Evolutionary conservation across 371 early-diverging fungal species (phyloP).

Genomic region (Rhizopus delemar): DNA sequence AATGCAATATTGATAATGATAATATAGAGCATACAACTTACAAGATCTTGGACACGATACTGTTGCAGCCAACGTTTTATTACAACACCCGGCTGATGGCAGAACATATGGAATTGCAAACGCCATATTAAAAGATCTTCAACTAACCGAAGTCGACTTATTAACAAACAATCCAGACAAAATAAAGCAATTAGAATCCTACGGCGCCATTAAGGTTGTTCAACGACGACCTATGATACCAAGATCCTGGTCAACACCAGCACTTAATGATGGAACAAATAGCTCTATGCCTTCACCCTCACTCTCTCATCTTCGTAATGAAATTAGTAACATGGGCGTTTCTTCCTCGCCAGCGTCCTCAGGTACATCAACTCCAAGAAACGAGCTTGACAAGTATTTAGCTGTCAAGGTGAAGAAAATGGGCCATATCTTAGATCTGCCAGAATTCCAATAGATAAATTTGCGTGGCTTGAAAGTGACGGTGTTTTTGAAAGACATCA

Average conservation of each 20-base stretch:
- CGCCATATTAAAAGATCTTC: conserved; percentile 85
- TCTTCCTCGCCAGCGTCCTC: conserved; percentile 26
- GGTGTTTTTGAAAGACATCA: background rate
- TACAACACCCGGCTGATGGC: conserved; percentile 90
- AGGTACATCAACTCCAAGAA: conserved; percentile 30
- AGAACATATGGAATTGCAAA: conserved; percentile 92
- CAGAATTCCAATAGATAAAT: conserved; percentile 30
- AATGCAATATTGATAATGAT: background rate
- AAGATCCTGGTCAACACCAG: conserved; percentile 64
- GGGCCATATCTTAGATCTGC: conserved; percentile 84
- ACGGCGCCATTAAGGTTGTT: conserved; percentile 70
- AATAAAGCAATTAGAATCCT: conserved; percentile 73
- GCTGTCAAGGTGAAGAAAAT: conserved; percentile 83
- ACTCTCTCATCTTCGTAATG: conserved; percentile 1
- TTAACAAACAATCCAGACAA: conserved; percentile 97
- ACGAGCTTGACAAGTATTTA: conserved; percentile 81
- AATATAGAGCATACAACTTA: conserved; percentile 88
- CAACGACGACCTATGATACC: conserved; percentile 92
- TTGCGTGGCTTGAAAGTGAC: conserved; percentile 16
- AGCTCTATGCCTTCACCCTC: conserved; percentile 25
- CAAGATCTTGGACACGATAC: conserved; percentile 96
- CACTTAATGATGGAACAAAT: conserved; percentile 12
- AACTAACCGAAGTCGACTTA: conserved; percentile 65
- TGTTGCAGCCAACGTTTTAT: conserved; percentile 85
- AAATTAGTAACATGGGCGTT: conserved; percentile 1